Percentiles rank a stretch among this genome's conserved stretches.
Evolutionary conservation across 352 stramenopile genomes (phyloP).

Genomic region (Phytophthora colocasiae): DNA sequence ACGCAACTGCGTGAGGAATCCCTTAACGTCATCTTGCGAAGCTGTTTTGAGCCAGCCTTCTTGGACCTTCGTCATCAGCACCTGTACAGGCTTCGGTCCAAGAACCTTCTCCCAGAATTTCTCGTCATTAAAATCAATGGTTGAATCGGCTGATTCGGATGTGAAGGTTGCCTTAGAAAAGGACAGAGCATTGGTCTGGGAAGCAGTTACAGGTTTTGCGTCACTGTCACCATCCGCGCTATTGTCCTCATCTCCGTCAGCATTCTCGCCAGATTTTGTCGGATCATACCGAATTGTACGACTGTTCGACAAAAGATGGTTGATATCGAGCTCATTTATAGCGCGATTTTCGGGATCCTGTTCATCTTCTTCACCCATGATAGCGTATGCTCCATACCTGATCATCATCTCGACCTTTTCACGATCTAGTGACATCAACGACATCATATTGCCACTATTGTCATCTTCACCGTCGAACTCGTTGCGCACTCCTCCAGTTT

Average conservation of each 20-base stretch:
- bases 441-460: constrained; percentile 92
- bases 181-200: constrained; percentile 73
- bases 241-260: constrained; percentile 45
- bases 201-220: constrained; percentile 42
- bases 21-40: constrained; percentile 82
- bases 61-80: constrained; percentile 90
- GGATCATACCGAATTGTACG: constrained; percentile 90
- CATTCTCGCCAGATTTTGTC: constrained; percentile 54
- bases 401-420: constrained; percentile 99
- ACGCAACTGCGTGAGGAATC: constrained; percentile 80
- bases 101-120: constrained; percentile 93
- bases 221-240: constrained; percentile 51
- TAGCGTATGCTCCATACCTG: constrained; percentile 97
- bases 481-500: constrained; percentile 92
- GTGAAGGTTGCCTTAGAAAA: constrained; percentile 92
- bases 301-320: constrained; percentile 85
- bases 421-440: constrained; percentile 93
- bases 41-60: constrained; percentile 80
- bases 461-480: constrained; percentile 96
- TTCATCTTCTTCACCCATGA: constrained; percentile 97
- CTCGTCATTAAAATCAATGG: constrained; percentile 92
- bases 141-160: constrained; percentile 85
- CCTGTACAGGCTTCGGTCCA: constrained; percentile 84
- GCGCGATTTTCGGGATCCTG: constrained; percentile 87
- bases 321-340: constrained; percentile 92